phyloP scores from a whole-genome alignment of 116 monocot species.

The Papilionanthe hybrid region DNA sequence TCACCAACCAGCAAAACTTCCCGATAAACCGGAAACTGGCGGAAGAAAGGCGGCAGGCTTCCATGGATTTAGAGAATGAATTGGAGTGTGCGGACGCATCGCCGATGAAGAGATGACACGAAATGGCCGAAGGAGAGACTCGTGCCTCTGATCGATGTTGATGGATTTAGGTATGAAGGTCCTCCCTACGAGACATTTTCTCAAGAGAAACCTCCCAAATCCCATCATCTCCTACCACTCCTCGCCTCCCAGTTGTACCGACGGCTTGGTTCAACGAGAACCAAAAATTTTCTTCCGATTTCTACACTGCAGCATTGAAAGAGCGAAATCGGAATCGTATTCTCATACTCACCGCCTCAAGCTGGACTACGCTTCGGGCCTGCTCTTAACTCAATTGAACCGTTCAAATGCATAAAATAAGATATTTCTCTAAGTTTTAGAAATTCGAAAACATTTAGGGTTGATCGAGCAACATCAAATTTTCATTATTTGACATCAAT shows the following conservation, averaged over 20 bases:
- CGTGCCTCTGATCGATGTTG: neutral
- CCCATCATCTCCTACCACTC: constrained; percentile 13
- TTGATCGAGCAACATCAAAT: too few relatives aligned
- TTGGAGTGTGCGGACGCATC: neutral
- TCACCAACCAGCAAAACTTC: neutral
- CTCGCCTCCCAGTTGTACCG: neutral
- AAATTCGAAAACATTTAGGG: too few relatives aligned
- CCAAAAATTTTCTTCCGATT: neutral
- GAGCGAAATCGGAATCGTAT: too few relatives aligned
- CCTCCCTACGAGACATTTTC: constrained; percentile 1
- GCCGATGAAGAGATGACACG: constrained; percentile 17
- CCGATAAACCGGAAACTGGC: constrained; percentile 4
- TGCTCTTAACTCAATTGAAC: too few relatives aligned
- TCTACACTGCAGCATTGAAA: neutral
- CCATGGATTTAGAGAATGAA: constrained; percentile 8
- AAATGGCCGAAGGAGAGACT: neutral
- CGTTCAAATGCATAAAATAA: too few relatives aligned
- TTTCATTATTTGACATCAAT: too few relatives aligned
- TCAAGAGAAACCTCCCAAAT: constrained; percentile 11
- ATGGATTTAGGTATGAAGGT: neutral
- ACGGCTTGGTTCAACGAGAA: neutral
- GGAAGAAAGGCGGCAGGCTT: neutral
- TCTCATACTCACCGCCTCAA: too few relatives aligned
- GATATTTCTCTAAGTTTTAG: too few relatives aligned
- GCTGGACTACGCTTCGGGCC: too few relatives aligned